Evolutionary conservation across 768 basidiomycete species (phyloP), one percentile per base, ranked within the genome.

Genomic region (Hygrocybe coccinea): DNA sequence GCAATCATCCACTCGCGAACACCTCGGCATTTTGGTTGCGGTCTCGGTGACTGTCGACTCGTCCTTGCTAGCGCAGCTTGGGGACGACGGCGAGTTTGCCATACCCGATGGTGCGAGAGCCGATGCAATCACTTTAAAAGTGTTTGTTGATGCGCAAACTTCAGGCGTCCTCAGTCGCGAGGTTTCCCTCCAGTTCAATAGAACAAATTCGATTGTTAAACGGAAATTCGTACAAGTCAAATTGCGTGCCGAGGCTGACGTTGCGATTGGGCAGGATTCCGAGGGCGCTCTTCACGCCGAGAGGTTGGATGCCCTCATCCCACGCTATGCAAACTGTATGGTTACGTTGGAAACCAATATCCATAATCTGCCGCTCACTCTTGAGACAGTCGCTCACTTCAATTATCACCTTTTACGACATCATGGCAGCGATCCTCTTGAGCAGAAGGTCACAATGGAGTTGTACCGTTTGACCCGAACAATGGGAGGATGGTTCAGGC

Each of bases 391-490:
- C 22, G 54, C 54, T 2, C 64, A 70, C 41, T 72, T 72, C 54
- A 58, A 65, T 29, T 64, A 66, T 37, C 71, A 73, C 44, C 66
- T 73, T 5, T 63, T 54, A 1, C 59, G 70, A 4, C 55, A 52
- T 1, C 62, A 63, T 15, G 55, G 60, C 1, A 39, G 56, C 8
- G 62, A 65, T 15, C 64, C 66, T 41, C 49, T 60, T 3, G 59
- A 64, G 24, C 67, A 65, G 15, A 57, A 60, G 48, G 60, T 73
- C 17, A 56, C 63, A 34, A 54, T 52, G 15, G 59, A 62, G 24
- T 58, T 60, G 11, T 37, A 60, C 46, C 12, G 58, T 62, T 62
- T 56, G 60, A 66, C 11, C 15, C 17, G 50, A 17, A 21, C 34
- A 17, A 15, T 36, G 12, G 50, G 50, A 36, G 29, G 29, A 3